Evolutionary conservation across 208 protist genomes (phyloP).

Genomic region (Trypanosoma cruzi): DNA sequence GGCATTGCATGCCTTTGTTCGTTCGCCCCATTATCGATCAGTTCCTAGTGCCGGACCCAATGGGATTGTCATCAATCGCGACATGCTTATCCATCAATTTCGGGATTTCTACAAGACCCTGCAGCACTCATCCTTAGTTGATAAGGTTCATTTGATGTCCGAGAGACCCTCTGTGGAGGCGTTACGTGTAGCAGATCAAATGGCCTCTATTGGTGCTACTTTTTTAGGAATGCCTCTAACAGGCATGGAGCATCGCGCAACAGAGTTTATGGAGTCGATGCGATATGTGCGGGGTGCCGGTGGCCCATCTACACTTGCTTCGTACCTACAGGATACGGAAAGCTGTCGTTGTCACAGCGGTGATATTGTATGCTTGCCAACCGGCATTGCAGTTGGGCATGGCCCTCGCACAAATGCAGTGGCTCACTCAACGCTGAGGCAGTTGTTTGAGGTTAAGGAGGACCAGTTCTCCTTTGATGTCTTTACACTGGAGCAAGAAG

Average conservation of each 20-base stretch:
- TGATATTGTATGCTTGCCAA: constrained; percentile 86
- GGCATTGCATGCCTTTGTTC: constrained; percentile 87
- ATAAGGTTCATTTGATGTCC: constrained; percentile 92
- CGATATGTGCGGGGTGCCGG: constrained; percentile 84
- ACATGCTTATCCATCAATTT: constrained; percentile 89
- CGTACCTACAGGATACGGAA: constrained; percentile 85
- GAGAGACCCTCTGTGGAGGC: constrained; percentile 73
- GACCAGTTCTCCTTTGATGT: constrained; percentile 67
- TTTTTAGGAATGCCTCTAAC: constrained; percentile 84
- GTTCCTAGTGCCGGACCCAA: constrained; percentile 81
- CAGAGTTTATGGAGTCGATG: constrained; percentile 90
- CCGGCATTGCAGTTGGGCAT: constrained; percentile 85
- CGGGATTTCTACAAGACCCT: constrained; percentile 90
- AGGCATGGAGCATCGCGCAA: constrained; percentile 84
- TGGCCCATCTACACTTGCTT: constrained; percentile 69
- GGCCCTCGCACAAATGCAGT: constrained; percentile 87
- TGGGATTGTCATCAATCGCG: constrained; percentile 89
- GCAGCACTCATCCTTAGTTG: constrained; percentile 85
- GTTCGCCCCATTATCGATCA: constrained; percentile 79
- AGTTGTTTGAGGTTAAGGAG: constrained; percentile 71
- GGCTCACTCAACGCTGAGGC: constrained; percentile 74
- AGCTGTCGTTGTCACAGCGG: constrained; percentile 85
- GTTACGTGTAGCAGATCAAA: constrained; percentile 80
- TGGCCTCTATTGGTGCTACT: constrained; percentile 77
- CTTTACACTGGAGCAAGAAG: constrained; percentile 89